Base-by-base conservation (phyloP, 352 stramenopile species). In the Phytophthora europaea region DNA sequence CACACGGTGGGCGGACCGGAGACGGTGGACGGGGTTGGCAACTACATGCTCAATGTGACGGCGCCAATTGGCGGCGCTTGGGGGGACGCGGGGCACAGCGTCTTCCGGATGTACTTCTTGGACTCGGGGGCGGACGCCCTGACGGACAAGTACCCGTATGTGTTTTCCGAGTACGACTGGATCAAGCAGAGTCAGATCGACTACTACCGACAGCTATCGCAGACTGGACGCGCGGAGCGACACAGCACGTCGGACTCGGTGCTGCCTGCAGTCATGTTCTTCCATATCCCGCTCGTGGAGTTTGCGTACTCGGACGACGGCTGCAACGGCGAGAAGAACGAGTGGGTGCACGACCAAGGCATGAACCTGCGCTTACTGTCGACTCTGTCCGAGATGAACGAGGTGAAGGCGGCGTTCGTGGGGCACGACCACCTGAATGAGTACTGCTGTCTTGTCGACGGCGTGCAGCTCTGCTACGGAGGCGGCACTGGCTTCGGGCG, bases 61-160 rank as follows among this genome's bases (percentile, higher is more conserved):
- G 76, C 83, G 0, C 82, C 85, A 20, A 34, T 40, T 2, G 51
- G 62, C 31, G 81, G 77, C 0, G 38, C 60, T 0, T 90, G 82
- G 83, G 80, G 83, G 5, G 18, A 52, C 20, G 31, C 54, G 0
- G 64, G 65, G 9, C 56, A 75, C 10, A 71, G 59, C 0, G 75
- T 90, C 2, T 89, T 91, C 54, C 80, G 81, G 16, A 89, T 92
- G 74, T 92, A 90, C 63, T 90, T 92, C 62, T 54, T 92, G 31
- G 85, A 90, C 57, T 90, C 84, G 0, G 61, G 77, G 15, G 73
- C 68, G 1, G 62, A 78, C 3, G 69, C 76, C 3, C 56, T 78
- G 31, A 79, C 51, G 12, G 56, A 70, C 0, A 66, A 78, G 59
- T 87, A 81, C 56, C 80, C 80, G 50, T 67, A 76, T 47, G 65